phyloP scores from a whole-genome alignment of 805 yeast genomes.

The Hemisphaericaspora nanyangensis region DNA sequence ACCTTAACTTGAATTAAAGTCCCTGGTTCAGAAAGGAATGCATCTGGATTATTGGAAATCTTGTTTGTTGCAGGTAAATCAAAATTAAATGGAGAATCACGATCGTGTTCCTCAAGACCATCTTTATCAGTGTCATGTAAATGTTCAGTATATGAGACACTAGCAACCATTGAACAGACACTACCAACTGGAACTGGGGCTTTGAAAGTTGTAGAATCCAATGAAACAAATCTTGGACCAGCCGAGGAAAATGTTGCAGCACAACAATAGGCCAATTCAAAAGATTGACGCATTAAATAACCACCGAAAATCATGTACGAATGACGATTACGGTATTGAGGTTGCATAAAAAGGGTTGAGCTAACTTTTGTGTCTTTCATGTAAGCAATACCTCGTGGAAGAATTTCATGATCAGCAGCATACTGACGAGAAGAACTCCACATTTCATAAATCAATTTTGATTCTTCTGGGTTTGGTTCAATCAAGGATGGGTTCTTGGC shows the following conservation, averaged over 20 bases:
- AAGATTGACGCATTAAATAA: slow-evolving; percentile 84
- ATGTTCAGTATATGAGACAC: slow-evolving; percentile 84
- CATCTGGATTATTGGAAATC: slow-evolving; percentile 47
- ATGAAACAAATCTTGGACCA: slow-evolving; percentile 82
- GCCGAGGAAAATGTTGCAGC: slow-evolving; percentile 86
- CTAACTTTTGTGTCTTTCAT: slow-evolving; percentile 70
- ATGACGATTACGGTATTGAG: slow-evolving; percentile 93
- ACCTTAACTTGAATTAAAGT: slow-evolving; percentile 88
- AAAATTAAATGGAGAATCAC: slow-evolving; percentile 44
- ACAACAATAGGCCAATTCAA: slow-evolving; percentile 89
- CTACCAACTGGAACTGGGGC: slow-evolving; percentile 96
- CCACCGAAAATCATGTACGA: slow-evolving; percentile 96
- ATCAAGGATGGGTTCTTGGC: slow-evolving; percentile 62
- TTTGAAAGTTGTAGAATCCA: slow-evolving; percentile 87
- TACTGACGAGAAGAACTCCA: slow-evolving; percentile 47
- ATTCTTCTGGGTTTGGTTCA: slow-evolving; percentile 67
- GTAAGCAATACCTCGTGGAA: slow-evolving; percentile 48
- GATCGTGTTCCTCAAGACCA: slow-evolving; percentile 17
- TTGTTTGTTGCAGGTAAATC: slow-evolving; percentile 57
- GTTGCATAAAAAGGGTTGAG: slow-evolving; percentile 90
- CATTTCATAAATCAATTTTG: slow-evolving; percentile 69
- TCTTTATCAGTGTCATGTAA: slow-evolving; percentile 41
- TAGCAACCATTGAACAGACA: slow-evolving; percentile 76
- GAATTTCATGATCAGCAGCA: slow-evolving; percentile 38
- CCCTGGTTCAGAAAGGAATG: slow-evolving; percentile 72